These are phyloP conservation scores for Yarrowia galli DNA, from an alignment of 1,139 yeast genomes.

Conservation along the genomic window DNA sequence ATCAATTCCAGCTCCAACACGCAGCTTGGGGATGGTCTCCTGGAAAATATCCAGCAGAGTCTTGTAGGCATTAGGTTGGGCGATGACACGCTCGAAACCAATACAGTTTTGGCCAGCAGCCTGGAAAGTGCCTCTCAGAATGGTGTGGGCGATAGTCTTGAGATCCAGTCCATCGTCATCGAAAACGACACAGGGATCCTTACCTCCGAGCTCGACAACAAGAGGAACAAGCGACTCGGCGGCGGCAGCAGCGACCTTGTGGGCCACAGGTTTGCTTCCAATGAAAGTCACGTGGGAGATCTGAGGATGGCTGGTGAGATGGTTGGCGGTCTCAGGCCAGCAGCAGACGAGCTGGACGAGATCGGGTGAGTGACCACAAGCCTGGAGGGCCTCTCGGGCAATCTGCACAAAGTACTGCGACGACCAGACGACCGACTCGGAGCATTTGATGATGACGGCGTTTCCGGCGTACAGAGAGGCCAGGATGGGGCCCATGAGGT, in stretches of 20 bases:
- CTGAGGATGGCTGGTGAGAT: conserved; percentile 82
- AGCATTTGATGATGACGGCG: conserved; percentile 88
- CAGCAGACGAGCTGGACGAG: conserved; percentile 79
- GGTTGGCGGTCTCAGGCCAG: conserved; percentile 86
- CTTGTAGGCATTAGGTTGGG: conserved; percentile 71
- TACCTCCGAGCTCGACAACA: conserved; percentile 95
- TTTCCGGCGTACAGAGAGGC: conserved; percentile 91
- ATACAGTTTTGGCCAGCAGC: conserved; percentile 98
- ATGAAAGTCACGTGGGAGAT: conserved; percentile 89
- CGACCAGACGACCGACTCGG: conserved; percentile 96
- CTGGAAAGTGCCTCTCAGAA: conserved; percentile 94
- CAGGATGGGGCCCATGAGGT: conserved; percentile 87
- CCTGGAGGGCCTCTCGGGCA: conserved; percentile 72
- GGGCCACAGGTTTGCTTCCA: conserved; percentile 95
- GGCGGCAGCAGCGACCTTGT: conserved; percentile 82
- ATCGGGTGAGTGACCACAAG: conserved; percentile 78
- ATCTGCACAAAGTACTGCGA: conserved; percentile 76
- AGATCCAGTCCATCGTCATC: conserved; percentile 60
- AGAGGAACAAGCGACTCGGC: conserved; percentile 86
- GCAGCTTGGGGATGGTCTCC: conserved; percentile 63
- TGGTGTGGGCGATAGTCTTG: conserved; percentile 72
- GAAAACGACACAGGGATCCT: conserved; percentile 85
- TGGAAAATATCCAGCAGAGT: conserved; percentile 63
- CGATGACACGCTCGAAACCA: conserved; percentile 92
- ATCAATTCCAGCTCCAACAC: conserved; percentile 91